Conservation (phyloP, 1,139 yeast species). For the Yamadazyma oceani region DNA sequence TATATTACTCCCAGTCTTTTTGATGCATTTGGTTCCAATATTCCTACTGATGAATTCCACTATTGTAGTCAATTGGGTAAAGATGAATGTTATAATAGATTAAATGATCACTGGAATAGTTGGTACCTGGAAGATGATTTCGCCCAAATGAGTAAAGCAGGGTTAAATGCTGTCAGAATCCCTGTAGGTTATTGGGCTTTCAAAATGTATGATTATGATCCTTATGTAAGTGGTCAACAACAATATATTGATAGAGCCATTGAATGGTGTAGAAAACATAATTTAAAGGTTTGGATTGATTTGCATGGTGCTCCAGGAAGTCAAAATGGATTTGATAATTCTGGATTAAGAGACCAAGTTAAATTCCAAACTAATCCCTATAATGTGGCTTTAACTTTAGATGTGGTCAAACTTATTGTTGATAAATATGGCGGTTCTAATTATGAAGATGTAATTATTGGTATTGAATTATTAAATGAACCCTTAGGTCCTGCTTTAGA, state of each 20-base stretch:
- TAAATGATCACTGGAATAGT: conserved; percentile 73
- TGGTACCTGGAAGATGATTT: conserved; percentile 82
- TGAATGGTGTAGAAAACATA: conserved; percentile 65
- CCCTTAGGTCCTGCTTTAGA: conserved; percentile 75
- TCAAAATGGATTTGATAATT: conserved; percentile 95
- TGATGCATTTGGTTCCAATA: conserved; percentile 41
- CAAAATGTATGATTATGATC: conserved; percentile 60
- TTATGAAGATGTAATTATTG: conserved; percentile 72
- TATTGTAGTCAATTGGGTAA: conserved; percentile 64
- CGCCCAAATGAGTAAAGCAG: conserved; percentile 55
- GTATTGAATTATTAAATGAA: conserved; percentile 85
- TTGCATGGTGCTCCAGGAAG: conserved; percentile 97
- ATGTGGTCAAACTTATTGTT: conserved; percentile 45
- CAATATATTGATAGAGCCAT: conserved; percentile 72
- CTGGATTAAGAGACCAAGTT: conserved; percentile 73
- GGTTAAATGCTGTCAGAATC: conserved; percentile 83
- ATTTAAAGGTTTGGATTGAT: conserved; percentile 84
- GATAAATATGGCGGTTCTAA: conserved; percentile 66
- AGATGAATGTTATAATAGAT: conserved; percentile 49
- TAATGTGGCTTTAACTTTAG: conserved; percentile 53
- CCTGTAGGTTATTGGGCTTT: conserved; percentile 99
- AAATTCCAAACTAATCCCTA: conserved; percentile 53
- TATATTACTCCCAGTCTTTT: conserved; percentile 85
- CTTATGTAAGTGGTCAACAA: conserved; percentile 86
- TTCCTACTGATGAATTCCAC: conserved; percentile 87